A percentile compares a stretch with the other conserved stretches of the same genome.
These are phyloP conservation scores for Daldinia sp. DNA, from an alignment of 2,329 filamentous ascomycete genomes.

Conservation along the genomic window DNA sequence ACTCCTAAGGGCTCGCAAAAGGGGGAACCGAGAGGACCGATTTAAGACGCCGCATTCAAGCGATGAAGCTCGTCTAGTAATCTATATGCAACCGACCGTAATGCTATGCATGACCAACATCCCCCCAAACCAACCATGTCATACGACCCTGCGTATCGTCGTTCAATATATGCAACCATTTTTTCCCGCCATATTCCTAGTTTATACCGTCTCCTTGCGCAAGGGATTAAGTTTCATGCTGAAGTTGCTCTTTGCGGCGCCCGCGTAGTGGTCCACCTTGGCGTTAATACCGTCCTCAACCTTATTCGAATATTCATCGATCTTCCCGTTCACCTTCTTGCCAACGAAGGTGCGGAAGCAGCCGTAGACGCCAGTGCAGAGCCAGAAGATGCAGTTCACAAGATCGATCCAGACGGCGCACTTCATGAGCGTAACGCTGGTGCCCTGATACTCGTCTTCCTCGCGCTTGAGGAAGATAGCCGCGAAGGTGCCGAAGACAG, in stretches of 20 bases:
- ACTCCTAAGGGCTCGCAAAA: background rate
- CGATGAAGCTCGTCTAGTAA: slow-evolving; percentile 12
- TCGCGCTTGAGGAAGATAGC: slow-evolving; percentile 75
- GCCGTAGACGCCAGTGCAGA: slow-evolving; percentile 60
- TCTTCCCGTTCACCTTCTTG: slow-evolving; percentile 50
- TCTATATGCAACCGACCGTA: slow-evolving; percentile 32
- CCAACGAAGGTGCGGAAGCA: slow-evolving; percentile 57
- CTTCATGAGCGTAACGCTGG: slow-evolving; percentile 68
- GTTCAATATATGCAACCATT: slow-evolving; percentile 6
- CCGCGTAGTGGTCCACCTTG: slow-evolving; percentile 6
- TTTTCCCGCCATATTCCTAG: background rate
- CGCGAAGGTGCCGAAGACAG: slow-evolving; percentile 79
- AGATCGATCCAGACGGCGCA: slow-evolving; percentile 79
- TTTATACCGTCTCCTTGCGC: slow-evolving; percentile 22
- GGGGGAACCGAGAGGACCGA: slow-evolving; percentile 2
- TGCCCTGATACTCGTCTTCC: slow-evolving; percentile 61
- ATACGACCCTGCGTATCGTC: slow-evolving; percentile 15
- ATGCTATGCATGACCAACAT: slow-evolving; percentile 22
- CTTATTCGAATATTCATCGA: slow-evolving; percentile 41
- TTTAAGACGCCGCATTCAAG: slow-evolving; percentile 13
- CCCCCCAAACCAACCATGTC: slow-evolving; percentile 1
- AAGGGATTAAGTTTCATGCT: slow-evolving; percentile 5
- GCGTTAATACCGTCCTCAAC: slow-evolving; percentile 19
- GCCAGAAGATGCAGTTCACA: slow-evolving; percentile 75
- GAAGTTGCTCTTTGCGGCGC: background rate